Evolutionary conservation across 345 rosid species (phyloP).

Genomic region (Stellera chamaejasme): DNA sequence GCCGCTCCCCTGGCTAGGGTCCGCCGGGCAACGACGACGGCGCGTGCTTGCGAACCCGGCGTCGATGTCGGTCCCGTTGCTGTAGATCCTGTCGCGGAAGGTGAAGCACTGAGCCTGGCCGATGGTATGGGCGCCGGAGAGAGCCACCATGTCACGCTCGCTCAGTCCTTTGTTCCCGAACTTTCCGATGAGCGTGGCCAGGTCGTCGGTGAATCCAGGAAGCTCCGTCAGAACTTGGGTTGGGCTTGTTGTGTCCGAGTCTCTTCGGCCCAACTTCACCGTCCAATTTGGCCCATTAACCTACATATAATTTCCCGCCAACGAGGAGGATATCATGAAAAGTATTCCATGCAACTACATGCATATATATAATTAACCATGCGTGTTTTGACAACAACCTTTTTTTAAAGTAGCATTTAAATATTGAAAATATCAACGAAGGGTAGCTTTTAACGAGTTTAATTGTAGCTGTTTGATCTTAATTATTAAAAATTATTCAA

Average conservation of each 20-base stretch:
- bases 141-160: slow-evolving; percentile 50
- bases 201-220: slow-evolving; percentile 31
- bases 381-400: neutral
- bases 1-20: slow-evolving; percentile 10
- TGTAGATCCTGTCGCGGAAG: slow-evolving; percentile 38
- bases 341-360: no score
- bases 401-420: no score
- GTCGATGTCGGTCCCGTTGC: slow-evolving; percentile 33
- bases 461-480: no score
- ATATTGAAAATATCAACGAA: no score
- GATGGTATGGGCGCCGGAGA: slow-evolving; percentile 48
- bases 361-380: neutral
- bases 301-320: neutral
- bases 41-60: slow-evolving; percentile 37
- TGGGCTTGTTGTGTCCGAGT: slow-evolving; percentile 29
- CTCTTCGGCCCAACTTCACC: slow-evolving; percentile 35
- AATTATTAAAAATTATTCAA: neutral
- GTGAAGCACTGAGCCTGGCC: slow-evolving; percentile 48
- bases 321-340: no score
- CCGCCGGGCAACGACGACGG: slow-evolving; percentile 27
- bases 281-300: slow-evolving; percentile 41
- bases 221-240: slow-evolving; percentile 28
- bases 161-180: slow-evolving; percentile 39
- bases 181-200: slow-evolving; percentile 24
- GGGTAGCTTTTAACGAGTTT: no score